Evolutionary conservation across 169 alveolate species (phyloP), one percentile per base, ranked within the genome.

Genomic region (Plasmodium reichenowi): DNA sequence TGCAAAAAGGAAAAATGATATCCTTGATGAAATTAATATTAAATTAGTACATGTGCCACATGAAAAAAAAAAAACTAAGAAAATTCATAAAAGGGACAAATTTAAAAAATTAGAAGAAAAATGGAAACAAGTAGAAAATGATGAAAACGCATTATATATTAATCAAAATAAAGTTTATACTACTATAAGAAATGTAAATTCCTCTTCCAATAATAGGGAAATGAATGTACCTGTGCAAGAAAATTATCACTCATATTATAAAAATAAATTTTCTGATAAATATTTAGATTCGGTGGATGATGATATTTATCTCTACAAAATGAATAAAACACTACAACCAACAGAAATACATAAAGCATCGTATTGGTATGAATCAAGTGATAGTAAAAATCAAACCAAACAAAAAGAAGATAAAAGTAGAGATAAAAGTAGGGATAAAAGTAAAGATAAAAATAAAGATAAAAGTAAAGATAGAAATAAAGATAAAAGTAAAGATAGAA

Each of bases 11-110:
- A 83, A 54, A 56, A 48, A 83, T 58, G 48, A 59, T 47, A 58
- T 83, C 15, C 67, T 83, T 2, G 91, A 83, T 50, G 91, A 83
- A 70, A 71, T 83, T 59, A 58, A 47, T 17, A 72, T 83, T 4
- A 83, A 71, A 24, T 70, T 83, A 63, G 91, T 83, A 13, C 38
- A 83, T 64, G 45, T 68, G 4, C 85, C 91, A 12, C 68, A 83
- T 22, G 83, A 38, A 8, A 83, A 83, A 50, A 83, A 83, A 60
- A 38, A 38, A 38, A 24, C 38, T 26, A 83, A 83, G 59, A 67
- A 47, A 68, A 68, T 47, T 15, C 52, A 59, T 38, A 83, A 83
- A 83, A 83, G 48, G 12, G 26, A 58, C 47, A 78, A 59, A 64
- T 12, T 45, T 9, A 47, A 12, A n/a, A 78, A 64, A 38, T 43